These are phyloP conservation scores for Xylaria sp. DNA, from an alignment of 2,329 filamentous ascomycete species.

Conservation along the genomic window DNA sequence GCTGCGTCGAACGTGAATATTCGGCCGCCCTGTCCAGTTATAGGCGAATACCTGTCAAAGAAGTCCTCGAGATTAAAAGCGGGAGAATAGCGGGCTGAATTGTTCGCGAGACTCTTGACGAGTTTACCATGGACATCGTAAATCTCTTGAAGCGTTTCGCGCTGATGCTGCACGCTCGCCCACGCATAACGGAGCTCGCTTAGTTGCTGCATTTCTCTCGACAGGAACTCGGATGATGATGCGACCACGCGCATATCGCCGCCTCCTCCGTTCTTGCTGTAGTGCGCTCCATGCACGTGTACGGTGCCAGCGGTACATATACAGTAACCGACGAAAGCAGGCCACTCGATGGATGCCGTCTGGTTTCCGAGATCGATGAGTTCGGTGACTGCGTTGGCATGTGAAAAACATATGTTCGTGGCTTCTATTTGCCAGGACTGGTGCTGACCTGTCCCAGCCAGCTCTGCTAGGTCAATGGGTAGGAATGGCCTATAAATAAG, in stretches of 20 bases:
- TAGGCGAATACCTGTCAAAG: slow-evolving; percentile 74
- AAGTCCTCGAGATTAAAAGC: slow-evolving; percentile 87
- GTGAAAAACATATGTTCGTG: slow-evolving; percentile 82
- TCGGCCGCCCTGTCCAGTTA: slow-evolving; percentile 60
- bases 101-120: slow-evolving; percentile 71
- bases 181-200: slow-evolving; percentile 74
- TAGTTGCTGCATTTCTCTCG: slow-evolving; percentile 78
- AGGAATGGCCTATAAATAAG: slow-evolving; percentile 86
- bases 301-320: slow-evolving; percentile 86
- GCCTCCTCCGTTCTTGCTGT: slow-evolving; percentile 56
- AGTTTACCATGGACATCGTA: slow-evolving; percentile 79
- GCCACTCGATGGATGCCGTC: slow-evolving; percentile 78
- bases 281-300: slow-evolving; percentile 84
- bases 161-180: slow-evolving; percentile 79
- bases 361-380: slow-evolving; percentile 78
- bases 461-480: slow-evolving; percentile 79
- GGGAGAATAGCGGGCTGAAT: slow-evolving; percentile 72
- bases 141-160: slow-evolving; percentile 75
- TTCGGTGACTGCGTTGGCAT: slow-evolving; percentile 86
- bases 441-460: slow-evolving; percentile 79
- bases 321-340: slow-evolving; percentile 83
- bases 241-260: slow-evolving; percentile 66
- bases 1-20: slow-evolving; percentile 70
- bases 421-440: slow-evolving; percentile 93
- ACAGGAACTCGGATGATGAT: slow-evolving; percentile 68